Evolutionary conservation across 768 basidiomycete genomes (phyloP).

Genomic region (Hygrophoropsis aurantiaca): DNA sequence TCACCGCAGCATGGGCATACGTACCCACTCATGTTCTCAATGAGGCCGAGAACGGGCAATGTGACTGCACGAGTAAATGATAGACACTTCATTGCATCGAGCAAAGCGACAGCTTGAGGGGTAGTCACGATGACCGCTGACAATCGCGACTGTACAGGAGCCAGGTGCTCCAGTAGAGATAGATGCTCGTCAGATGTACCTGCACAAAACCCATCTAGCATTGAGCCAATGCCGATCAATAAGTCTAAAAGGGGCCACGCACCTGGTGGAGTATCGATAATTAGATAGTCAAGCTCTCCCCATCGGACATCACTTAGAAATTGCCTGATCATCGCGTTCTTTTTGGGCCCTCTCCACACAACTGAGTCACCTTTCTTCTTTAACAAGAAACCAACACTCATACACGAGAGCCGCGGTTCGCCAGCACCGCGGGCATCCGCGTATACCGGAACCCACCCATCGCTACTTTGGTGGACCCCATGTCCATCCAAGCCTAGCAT

Average conservation of each 20-base stretch:
- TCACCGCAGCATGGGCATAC: slow-evolving; percentile 97
- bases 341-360: slow-evolving; percentile 98
- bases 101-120: slow-evolving; percentile 93
- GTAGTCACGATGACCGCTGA: slow-evolving; percentile 93
- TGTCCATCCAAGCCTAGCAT: slow-evolving; percentile 91
- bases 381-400: slow-evolving; percentile 95
- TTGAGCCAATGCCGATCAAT: slow-evolving; percentile 9
- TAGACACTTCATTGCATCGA: slow-evolving; percentile 94
- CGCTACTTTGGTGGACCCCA: slow-evolving; percentile 88
- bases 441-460: slow-evolving; percentile 98
- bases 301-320: slow-evolving; percentile 93
- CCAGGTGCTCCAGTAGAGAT: slow-evolving; percentile 90
- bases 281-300: slow-evolving; percentile 90
- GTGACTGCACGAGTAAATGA: slow-evolving; percentile 90
- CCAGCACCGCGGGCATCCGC: slow-evolving; percentile 62
- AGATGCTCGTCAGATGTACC: slow-evolving; percentile 99
- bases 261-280: slow-evolving; percentile 98
- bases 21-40: slow-evolving; percentile 99
- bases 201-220: slow-evolving; percentile 33
- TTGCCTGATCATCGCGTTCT: slow-evolving; percentile 97
- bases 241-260: slow-evolving; percentile 21
- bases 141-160: slow-evolving; percentile 75
- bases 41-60: slow-evolving; percentile 84
- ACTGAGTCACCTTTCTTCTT: slow-evolving; percentile 91
- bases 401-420: slow-evolving; percentile 77